Evolutionary conservation across 2,329 filamentous ascomycete genomes (phyloP).

Genomic region (Ilyonectria destructans): DNA sequence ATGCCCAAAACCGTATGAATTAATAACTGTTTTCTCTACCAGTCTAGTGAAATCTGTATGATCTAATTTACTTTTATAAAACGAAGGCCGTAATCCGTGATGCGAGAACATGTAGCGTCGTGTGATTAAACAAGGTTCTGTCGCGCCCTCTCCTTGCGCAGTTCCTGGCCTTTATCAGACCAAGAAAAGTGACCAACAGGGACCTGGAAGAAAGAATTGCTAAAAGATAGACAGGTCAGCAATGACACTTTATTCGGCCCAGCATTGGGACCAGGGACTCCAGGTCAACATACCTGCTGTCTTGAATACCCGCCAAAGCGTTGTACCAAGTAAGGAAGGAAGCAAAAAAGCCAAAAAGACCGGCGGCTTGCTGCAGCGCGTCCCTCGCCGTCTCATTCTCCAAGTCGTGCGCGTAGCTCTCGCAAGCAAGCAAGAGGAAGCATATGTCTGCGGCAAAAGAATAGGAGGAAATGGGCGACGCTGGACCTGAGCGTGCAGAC

Average conservation of each 20-base stretch:
- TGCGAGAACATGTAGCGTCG: slow-evolving; percentile 37
- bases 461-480: slow-evolving; percentile 83
- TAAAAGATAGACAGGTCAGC: slow-evolving; percentile 61
- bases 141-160: slow-evolving; percentile 62
- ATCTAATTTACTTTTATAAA: no score
- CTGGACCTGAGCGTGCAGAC: slow-evolving; percentile 84
- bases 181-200: slow-evolving; percentile 96
- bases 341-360: slow-evolving; percentile 84
- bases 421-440: slow-evolving; percentile 81
- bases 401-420: slow-evolving; percentile 71
- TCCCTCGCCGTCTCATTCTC: slow-evolving; percentile 62
- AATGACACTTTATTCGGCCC: slow-evolving; percentile 6
- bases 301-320: slow-evolving; percentile 85
- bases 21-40: no score
- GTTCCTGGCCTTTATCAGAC: slow-evolving; percentile 82
- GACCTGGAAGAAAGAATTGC: slow-evolving; percentile 90
- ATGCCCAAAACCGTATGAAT: no score
- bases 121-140: slow-evolving; percentile 26
- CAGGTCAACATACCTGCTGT: slow-evolving; percentile 70
- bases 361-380: slow-evolving; percentile 78
- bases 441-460: slow-evolving; percentile 83
- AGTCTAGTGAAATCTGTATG: no score
- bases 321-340: slow-evolving; percentile 92
- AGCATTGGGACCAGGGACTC: slow-evolving; percentile 9
- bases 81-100: slow-evolving; percentile 17